Conservation (phyloP, 2,329 filamentous ascomycete genomes). For the Ciborinia camelliae region DNA sequence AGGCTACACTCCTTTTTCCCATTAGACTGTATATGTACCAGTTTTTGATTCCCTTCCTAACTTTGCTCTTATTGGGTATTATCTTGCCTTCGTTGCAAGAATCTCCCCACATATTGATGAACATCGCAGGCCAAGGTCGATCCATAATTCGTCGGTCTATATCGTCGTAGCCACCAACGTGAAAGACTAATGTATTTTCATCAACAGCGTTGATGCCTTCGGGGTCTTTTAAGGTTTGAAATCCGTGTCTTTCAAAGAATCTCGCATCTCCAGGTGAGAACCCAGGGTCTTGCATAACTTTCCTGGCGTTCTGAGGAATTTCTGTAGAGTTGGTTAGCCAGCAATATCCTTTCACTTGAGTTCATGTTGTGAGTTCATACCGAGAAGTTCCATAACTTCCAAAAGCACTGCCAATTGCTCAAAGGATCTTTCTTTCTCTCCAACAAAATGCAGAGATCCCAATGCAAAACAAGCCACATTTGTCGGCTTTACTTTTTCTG, state of each 20-base stretch:
- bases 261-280: not conserved
- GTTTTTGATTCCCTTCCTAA: not conserved
- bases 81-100: not conserved
- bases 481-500: not conserved
- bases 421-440: not conserved
- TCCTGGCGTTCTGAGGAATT: not conserved
- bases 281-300: not conserved
- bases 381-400: not conserved
- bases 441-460: not conserved
- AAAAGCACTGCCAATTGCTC: not conserved
- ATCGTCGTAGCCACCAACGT: not conserved
- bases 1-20: too few species aligned
- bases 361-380: not conserved
- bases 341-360: not conserved
- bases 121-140: not conserved
- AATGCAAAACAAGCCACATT: not conserved
- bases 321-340: not conserved
- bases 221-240: not conserved
- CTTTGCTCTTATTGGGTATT: too few species aligned
- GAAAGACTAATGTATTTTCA: not conserved
- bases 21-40: too few species aligned
- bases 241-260: not conserved
- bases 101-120: not conserved
- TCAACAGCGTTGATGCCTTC: not conserved
- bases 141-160: not conserved